Evolutionary conservation across 371 early-diverging fungal genomes (phyloP).

Genomic region (Mucor irregularis): DNA sequence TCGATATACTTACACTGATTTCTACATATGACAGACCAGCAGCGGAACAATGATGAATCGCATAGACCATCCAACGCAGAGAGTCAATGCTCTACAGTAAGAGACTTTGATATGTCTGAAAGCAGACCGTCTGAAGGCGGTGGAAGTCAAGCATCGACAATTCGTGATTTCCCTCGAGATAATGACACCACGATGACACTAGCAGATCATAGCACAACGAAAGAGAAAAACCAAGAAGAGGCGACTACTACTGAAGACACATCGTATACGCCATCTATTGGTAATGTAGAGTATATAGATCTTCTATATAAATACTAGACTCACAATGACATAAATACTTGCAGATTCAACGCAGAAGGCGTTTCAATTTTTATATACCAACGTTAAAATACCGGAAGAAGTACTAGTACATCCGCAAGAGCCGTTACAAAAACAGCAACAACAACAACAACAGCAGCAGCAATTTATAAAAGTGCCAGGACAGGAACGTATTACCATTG

Average conservation of each 20-base stretch:
- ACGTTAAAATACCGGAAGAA: neutral
- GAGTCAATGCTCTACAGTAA: conserved; percentile 1
- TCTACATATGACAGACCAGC: neutral
- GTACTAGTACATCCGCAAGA: neutral
- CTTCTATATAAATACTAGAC: neutral
- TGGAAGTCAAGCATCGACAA: too few species aligned
- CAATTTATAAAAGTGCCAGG: conserved; percentile 5
- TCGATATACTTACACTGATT: neutral
- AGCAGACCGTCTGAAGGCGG: too few species aligned
- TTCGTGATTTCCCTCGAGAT: neutral
- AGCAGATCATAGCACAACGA: neutral
- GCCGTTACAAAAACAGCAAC: neutral
- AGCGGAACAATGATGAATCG: neutral
- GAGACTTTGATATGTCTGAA: too few species aligned
- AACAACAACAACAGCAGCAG: neutral
- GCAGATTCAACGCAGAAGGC: neutral
- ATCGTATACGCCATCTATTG: neutral
- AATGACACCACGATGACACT: neutral
- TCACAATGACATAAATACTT: neutral
- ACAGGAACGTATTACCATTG: conserved; percentile 22
- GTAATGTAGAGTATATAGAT: neutral
- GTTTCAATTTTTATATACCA: neutral
- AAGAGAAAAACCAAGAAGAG: too few species aligned
- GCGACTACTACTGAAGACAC: too few species aligned
- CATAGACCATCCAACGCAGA: conserved; percentile 1